phyloP scores from a whole-genome alignment of 2,329 filamentous ascomycete genomes.

The Pseudogymnoascus sp. region DNA sequence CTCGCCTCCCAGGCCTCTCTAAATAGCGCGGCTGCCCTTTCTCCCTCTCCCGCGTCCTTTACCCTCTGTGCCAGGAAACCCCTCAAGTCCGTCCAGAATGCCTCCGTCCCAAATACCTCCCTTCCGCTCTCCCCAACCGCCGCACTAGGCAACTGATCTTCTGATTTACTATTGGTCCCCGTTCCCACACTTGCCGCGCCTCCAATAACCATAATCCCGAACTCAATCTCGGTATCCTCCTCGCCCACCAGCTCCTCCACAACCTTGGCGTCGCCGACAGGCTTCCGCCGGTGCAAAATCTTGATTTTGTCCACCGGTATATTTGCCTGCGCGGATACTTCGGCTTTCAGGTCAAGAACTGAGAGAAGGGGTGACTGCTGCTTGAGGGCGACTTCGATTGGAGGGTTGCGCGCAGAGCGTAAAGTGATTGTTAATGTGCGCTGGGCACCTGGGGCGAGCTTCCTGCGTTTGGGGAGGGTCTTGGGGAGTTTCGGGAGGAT shows the following conservation, averaged over 20 bases:
- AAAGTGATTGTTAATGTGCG: conserved; percentile 50
- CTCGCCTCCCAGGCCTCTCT: conserved; percentile 56
- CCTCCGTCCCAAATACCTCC: conserved; percentile 56
- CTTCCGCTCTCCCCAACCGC: conserved; percentile 45
- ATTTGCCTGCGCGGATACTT: conserved; percentile 53
- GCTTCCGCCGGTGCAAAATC: conserved; percentile 80
- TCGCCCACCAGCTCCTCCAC: conserved; percentile 61
- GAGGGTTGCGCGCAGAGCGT: conserved; percentile 70
- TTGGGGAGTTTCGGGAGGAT: conserved; percentile 59
- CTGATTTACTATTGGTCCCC: conserved; percentile 26
- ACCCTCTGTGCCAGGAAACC: conserved; percentile 73
- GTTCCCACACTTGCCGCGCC: conserved; percentile 42
- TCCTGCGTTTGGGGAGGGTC: conserved; percentile 38
- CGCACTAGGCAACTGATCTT: conserved; percentile 22
- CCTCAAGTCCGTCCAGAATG: conserved; percentile 81
- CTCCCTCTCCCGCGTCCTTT: conserved; percentile 58
- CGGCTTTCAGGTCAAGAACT: conserved; percentile 67
- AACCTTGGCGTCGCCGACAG: conserved; percentile 66
- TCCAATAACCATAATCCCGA: conserved; percentile 82
- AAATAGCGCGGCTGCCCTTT: conserved; percentile 58
- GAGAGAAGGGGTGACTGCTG: conserved; percentile 59
- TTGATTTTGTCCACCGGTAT: conserved; percentile 73
- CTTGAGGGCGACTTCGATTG: conserved; percentile 57
- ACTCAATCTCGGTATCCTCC: conserved; percentile 53
- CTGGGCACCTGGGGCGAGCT: conserved; percentile 43